A percentile compares a stretch with the other conserved stretches of the same genome.
Conservation (phyloP, 208 protist genomes). For the Trypanosoma rangeli region DNA sequence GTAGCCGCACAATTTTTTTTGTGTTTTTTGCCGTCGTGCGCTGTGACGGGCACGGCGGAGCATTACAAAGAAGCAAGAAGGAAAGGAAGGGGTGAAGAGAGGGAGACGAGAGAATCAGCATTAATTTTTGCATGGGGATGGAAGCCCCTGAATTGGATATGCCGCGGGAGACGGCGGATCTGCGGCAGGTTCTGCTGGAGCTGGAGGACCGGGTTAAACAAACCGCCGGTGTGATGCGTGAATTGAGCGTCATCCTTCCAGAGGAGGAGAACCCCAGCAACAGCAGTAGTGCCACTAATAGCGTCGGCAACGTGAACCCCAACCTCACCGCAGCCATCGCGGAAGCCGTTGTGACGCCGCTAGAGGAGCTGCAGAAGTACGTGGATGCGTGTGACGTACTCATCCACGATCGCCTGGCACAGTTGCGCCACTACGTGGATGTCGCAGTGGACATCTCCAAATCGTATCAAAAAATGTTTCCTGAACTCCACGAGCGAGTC, state of each 20-base stretch:
- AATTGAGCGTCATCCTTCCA: not conserved
- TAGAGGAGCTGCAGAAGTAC: constrained; percentile 16
- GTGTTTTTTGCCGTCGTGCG: constrained; percentile 20
- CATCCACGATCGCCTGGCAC: constrained; percentile 27
- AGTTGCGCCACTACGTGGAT: constrained; percentile 32
- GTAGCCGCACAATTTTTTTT: not conserved
- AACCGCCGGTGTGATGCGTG: constrained; percentile 10
- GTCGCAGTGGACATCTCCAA: constrained; percentile 25
- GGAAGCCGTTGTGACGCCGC: constrained; percentile 6
- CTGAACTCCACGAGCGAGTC: not conserved
- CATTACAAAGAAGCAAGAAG: not conserved
- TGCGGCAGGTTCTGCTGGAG: constrained; percentile 14
- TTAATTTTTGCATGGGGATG: not conserved
- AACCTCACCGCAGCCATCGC: not conserved
- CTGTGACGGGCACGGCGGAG: not conserved
- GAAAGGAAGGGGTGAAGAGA: not conserved
- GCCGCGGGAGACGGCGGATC: not conserved
- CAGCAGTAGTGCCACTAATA: not conserved
- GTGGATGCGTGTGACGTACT: constrained; percentile 31
- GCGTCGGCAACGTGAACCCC: not conserved
- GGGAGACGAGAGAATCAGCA: not conserved
- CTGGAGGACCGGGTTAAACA: constrained; percentile 13
- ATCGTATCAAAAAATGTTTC: constrained; percentile 22
- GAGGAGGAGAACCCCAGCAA: not conserved
- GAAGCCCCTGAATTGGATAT: not conserved